Evolutionary conservation across 2,329 filamentous ascomycete species (phyloP), one percentile per base, ranked within the genome.

Genomic region (Talaromyces sp.): DNA sequence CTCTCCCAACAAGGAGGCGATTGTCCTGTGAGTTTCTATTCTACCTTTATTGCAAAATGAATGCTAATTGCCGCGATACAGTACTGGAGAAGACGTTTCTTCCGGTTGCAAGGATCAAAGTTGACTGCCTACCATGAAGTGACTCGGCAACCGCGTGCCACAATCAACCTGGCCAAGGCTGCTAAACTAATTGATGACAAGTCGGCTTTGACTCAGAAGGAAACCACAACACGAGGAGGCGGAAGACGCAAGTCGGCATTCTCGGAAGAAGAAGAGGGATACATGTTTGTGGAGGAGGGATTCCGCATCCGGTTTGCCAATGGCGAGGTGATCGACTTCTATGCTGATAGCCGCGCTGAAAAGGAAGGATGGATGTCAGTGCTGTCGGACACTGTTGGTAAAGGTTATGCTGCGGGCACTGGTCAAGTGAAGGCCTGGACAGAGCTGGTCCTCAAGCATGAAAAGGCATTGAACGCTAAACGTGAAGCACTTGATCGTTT

Each of bases 221-320:
- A 96, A 74, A 92, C 89, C 0, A 88, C 85, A 14, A 90, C 89
- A 65, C 91, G 88, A 74, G 86, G 86, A 68, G 91, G 92, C 64
- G 89, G 88, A 70, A 90, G 95, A 50, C 90, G 95, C 64, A 93
- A 96, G 77, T 97, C 93, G 39, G 95, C 92, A 11, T 99, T 99
- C 77, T 93, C 94, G 1, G 95, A 98, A 78, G 95, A 99, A 70
- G 95, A 99, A 79, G 95, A 99, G 76, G 95, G 95, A 48, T 99
- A 99, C 82, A 97, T 97, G 91, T 99, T 99, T 76, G 94, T 99
- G 62, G 95, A 99, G 77, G 95, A 99, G 76, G 95, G 95, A 2
- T 99, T 99, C 89, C 92, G 95, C 47, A 96, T 99, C 76, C 92
- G 94, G 65, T 99, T 99, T 79, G 96, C 92, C 76, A 99, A 99